Conservation (phyloP, 495 filamentous ascomycete genomes). For the Glutinoglossum americanum region DNA sequence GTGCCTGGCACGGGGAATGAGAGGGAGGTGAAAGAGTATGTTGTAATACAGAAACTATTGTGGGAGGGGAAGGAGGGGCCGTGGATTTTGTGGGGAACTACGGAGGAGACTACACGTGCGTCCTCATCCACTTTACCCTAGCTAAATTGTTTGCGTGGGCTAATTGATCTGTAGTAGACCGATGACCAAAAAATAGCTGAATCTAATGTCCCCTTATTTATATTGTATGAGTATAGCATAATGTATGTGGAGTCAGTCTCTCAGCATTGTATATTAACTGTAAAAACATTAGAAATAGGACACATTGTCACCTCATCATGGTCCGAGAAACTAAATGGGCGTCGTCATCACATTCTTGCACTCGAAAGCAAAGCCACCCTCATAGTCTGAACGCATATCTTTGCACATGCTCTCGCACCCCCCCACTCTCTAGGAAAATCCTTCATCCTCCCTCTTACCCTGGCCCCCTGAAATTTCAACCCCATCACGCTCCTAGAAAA, state of each 20-base stretch:
- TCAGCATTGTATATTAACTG: too few relatives aligned
- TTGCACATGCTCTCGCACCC: background rate
- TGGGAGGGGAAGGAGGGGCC: slow-evolving; percentile 31
- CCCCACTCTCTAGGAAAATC: background rate
- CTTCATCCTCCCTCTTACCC: background rate
- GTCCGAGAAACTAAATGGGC: too few relatives aligned
- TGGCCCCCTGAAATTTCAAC: background rate
- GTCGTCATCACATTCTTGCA: too few relatives aligned
- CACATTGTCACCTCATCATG: background rate
- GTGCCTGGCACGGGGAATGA: slow-evolving; percentile 28
- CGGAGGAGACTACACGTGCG: slow-evolving; percentile 28
- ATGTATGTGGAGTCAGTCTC: background rate
- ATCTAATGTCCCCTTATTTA: too few relatives aligned
- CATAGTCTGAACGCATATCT: too few relatives aligned
- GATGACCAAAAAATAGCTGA: too few relatives aligned
- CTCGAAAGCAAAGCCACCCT: too few relatives aligned
- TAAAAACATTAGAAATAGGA: too few relatives aligned
- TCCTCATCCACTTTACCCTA: background rate
- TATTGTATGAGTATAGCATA: too few relatives aligned
- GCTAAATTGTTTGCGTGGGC: too few relatives aligned
- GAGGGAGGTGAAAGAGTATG: slow-evolving; percentile 48
- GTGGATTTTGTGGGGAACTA: slow-evolving; percentile 63
- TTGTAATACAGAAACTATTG: slow-evolving; percentile 48
- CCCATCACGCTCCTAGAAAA: background rate
- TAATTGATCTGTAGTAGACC: too few relatives aligned